These are phyloP conservation scores for Cercospora sp. DNA, from an alignment of 2,329 filamentous ascomycete species.

Conservation along the genomic window DNA sequence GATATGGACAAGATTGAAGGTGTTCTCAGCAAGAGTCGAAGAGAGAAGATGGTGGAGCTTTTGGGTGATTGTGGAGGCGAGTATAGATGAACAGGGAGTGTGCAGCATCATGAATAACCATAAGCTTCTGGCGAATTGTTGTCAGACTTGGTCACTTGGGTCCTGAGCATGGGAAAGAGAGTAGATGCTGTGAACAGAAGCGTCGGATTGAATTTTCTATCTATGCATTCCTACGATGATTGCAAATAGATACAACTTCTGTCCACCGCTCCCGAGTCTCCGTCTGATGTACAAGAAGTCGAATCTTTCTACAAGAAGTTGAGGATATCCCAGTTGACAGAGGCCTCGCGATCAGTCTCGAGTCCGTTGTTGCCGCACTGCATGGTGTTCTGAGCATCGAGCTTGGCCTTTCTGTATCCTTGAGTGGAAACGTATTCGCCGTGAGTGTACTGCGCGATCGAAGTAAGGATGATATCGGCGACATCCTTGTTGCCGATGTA, in stretches of 20 bases:
- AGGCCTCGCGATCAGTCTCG: not conserved
- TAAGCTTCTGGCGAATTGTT: not conserved
- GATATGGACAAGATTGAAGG: conserved; percentile 40
- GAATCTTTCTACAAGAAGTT: not conserved
- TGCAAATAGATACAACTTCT: not conserved
- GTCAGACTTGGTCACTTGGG: not conserved
- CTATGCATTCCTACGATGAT: not conserved
- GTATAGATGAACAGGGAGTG: conserved; percentile 34
- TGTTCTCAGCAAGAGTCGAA: conserved; percentile 36
- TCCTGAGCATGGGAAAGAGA: not conserved
- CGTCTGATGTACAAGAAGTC: not conserved
- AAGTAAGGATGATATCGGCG: not conserved
- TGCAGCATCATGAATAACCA: not conserved
- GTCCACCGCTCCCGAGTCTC: not conserved
- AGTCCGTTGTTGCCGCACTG: not conserved
- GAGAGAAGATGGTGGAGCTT: conserved; percentile 38
- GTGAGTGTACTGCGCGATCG: not conserved
- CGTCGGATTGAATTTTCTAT: not conserved
- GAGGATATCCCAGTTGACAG: not conserved
- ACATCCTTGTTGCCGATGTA: not conserved
- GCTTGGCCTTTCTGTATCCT: not conserved
- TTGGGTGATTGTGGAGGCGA: conserved; percentile 47
- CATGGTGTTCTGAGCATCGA: not conserved
- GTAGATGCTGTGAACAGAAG: not conserved
- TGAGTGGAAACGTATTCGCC: not conserved